phyloP scores from a whole-genome alignment of 2,329 filamentous ascomycete species.

The Trichoderma sp. region DNA sequence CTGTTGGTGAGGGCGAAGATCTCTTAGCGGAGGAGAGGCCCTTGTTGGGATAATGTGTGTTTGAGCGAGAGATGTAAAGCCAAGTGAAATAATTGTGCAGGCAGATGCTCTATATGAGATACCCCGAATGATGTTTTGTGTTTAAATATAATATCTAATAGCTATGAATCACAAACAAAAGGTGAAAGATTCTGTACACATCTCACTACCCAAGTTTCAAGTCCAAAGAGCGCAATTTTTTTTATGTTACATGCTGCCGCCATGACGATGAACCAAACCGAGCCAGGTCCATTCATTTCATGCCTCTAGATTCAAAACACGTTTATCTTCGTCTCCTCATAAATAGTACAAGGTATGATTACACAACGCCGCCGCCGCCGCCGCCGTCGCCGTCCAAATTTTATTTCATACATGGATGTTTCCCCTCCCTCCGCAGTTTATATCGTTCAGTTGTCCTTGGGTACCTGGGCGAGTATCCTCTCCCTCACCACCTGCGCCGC shows the following conservation, averaged over 20 bases:
- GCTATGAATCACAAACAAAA: neutral
- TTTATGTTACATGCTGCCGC: neutral
- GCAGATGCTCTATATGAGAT: neutral
- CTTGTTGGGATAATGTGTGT: conserved; percentile 27
- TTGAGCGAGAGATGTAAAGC: neutral
- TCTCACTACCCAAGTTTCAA: neutral
- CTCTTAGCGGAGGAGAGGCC: conserved; percentile 33
- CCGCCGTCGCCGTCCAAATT: neutral
- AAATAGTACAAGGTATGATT: conserved; percentile 28
- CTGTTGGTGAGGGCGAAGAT: conserved; percentile 19
- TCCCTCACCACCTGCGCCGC: conserved; percentile 74
- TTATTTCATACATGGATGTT: neutral
- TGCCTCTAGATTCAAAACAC: conserved; percentile 21
- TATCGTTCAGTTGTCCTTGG: conserved; percentile 19
- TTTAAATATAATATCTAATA: neutral
- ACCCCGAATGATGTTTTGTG: neutral
- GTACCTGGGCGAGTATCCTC: conserved; percentile 57
- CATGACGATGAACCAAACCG: neutral
- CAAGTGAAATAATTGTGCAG: neutral
- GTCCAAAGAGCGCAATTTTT: neutral
- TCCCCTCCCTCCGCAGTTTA: neutral
- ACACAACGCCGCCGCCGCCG: conserved; percentile 16
- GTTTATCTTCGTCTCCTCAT: conserved; percentile 20
- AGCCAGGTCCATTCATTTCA: conserved; percentile 8
- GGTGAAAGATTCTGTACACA: neutral